These are phyloP conservation scores for Piloderma croceum DNA, from an alignment of 768 basidiomycete genomes.

Conservation along the genomic window DNA sequence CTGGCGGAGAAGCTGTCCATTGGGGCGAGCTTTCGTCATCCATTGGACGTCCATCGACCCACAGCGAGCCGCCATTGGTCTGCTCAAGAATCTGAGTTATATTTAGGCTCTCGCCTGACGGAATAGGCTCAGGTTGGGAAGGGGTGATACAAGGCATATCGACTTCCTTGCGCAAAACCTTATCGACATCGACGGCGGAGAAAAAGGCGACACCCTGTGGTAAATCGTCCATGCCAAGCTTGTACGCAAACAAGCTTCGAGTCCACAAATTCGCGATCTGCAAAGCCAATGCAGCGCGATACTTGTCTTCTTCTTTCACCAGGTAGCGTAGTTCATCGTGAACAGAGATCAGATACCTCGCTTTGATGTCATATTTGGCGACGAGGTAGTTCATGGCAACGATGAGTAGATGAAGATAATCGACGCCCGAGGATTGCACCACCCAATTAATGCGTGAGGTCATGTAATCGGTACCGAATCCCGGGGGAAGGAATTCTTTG, in stretches of 20 bases:
- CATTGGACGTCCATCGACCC: conserved; percentile 58
- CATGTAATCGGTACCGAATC: conserved; percentile 84
- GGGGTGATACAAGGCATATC: conserved; percentile 95
- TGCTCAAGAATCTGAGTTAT: conserved; percentile 59
- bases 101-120: conserved; percentile 81
- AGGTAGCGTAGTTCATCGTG: conserved; percentile 97
- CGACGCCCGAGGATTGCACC: conserved; percentile 96
- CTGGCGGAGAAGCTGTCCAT: conserved; percentile 29
- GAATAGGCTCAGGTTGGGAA: conserved; percentile 76
- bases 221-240: conserved; percentile 92
- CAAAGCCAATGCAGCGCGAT: conserved; percentile 86
- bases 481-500: conserved; percentile 77
- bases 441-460: conserved; percentile 99
- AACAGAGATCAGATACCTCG: conserved; percentile 92
- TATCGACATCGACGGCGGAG: conserved; percentile 91
- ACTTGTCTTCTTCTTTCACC: conserved; percentile 81
- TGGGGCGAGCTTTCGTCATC: conserved; percentile 15
- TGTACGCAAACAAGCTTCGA: conserved; percentile 81
- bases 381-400: conserved; percentile 91
- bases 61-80: conserved; percentile 67
- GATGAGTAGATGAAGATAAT: conserved; percentile 95
- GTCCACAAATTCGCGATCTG: conserved; percentile 98
- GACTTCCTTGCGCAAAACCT: conserved; percentile 89
- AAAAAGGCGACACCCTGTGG: conserved; percentile 97
- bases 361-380: conserved; percentile 73